Evolutionary conservation across 2,329 filamentous ascomycete species (phyloP), one percentile per base, ranked within the genome.

Genomic region (Sclerotiophoma versabilis): DNA sequence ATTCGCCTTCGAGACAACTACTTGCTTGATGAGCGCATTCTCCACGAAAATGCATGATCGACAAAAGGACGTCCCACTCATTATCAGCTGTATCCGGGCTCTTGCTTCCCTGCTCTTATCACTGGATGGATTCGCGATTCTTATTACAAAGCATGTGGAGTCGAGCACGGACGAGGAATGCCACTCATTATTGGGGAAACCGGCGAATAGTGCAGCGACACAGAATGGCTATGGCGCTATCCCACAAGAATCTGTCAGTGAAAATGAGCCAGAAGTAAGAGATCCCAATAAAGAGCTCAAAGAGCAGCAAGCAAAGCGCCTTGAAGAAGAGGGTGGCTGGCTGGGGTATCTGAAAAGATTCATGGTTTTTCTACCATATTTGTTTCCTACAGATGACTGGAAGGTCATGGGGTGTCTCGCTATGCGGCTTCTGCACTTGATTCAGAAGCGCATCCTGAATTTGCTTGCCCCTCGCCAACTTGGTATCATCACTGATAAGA

Each of bases 401-500:
- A 71, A 76, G 11, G 80, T 93, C 43, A 82, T 82, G 0, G 39
- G 89, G 3, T 89, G 88, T 60, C 77, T 93, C 6, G 71, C 91
- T n/a, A 76, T 80, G 4, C 87, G 95, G 37, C 83, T 83, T 0
- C 36, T 90, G 1, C 89, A 89, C 62, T 79, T 95, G 19, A 72
- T 92, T n/a, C 78, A 81, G 32, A 83, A 86, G 47, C 91, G 92
- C 61, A 83, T 84, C 5, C 77, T 95, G 38, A 89, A 91, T 63
- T 79, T 95, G 6, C 76, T 93, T 30, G 84, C 91, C 30, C 91
- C 91, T 11, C 83, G 88, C 22, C 89, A 92, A 66, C 84, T 93
- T 26, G 91, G 91, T 54, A 83, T 89, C 47, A 86, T 95, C 58
- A 86, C 90, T 63, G 86, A 95, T 64, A 84, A 83, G 54, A 76